Evolutionary conservation across 257 asterid species (phyloP), one percentile per base, ranked within the genome.

Genomic region (Schizonepeta tenuifolia): DNA sequence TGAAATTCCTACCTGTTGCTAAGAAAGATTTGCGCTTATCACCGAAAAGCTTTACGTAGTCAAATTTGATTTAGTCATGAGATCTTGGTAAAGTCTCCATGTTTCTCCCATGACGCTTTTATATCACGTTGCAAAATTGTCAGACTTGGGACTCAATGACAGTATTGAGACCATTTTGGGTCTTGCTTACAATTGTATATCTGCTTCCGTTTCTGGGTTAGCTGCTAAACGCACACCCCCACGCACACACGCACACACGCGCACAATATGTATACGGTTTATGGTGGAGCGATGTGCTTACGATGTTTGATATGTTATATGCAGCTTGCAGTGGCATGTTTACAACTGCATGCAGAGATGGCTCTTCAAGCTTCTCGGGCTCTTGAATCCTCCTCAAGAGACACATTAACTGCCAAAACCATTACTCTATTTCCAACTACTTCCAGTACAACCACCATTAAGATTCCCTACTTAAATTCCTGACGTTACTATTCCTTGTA

Each of bases 271-370:
- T 38, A 38, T 36, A 7, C 40, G 43, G 43, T 38, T 49, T 18
- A 6, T 7, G 50, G n/a, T 43, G 50, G 50, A 51, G 18, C 26
- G 11, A n/a, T 18, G 56, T 35, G 63, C 46, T 35, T 67, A 58
- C 47, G 51, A 57, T 68, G n/a, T 17, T 55, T 66, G 21, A 46
- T 61, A 21, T 50, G 9, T 18, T 67, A 35, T 53, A 33, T 80
- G 86, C 91, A 94, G 99, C 89, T 95, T 68, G 96, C 97, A 5
- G 82, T 88, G 91, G 83, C 86, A 66, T 95, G 99, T 75, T 88
- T 92, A 75, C 96, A 95, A 80, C 92, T 87, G 65, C 98, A 95
- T 67, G 83, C 97, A 15, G 99, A 90, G 86, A 87, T 92, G 96
- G 95, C 87, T 49, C 84, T 95, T 69, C 96, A 88, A 81, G 89